Evolutionary conservation across 2,329 filamentous ascomycete genomes (phyloP).

Genomic region (Sporothrix globosa): DNA sequence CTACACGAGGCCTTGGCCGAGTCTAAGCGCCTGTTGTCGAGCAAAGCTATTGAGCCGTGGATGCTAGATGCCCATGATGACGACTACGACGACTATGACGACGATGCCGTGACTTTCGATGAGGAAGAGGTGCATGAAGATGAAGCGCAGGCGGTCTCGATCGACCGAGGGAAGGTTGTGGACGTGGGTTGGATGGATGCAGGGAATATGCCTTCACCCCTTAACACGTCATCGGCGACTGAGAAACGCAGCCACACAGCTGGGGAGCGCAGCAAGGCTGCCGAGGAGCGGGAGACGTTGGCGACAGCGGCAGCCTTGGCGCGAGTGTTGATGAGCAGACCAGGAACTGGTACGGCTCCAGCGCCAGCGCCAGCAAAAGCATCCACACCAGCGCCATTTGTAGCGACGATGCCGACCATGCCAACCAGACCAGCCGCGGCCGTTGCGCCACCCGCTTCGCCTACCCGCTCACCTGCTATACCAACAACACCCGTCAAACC

Average conservation of each 20-base stretch:
- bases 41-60: constrained; percentile 32
- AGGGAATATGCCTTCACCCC: constrained; percentile 21
- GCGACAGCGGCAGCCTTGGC: constrained; percentile 29
- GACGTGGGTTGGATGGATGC: constrained; percentile 26
- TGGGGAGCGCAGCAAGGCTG: background rate
- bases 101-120: constrained; percentile 6
- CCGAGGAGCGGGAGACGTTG: constrained; percentile 17
- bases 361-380: background rate
- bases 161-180: constrained; percentile 27
- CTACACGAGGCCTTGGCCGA: constrained; percentile 32
- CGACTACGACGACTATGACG: constrained; percentile 24
- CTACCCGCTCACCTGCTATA: background rate
- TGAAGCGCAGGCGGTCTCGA: constrained; percentile 12
- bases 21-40: constrained; percentile 30
- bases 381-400: background rate
- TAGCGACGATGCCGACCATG: background rate
- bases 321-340: constrained; percentile 9
- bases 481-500: constrained; percentile 22
- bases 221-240: background rate
- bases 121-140: constrained; percentile 27
- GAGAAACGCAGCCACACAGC: background rate
- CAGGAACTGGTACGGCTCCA: background rate
- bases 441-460: background rate
- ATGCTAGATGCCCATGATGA: constrained; percentile 18
- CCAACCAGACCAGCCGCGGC: background rate